Evolutionary conservation across 495 filamentous ascomycete genomes (phyloP).

Genomic region (Umbilicaria muhlenbergii): DNA sequence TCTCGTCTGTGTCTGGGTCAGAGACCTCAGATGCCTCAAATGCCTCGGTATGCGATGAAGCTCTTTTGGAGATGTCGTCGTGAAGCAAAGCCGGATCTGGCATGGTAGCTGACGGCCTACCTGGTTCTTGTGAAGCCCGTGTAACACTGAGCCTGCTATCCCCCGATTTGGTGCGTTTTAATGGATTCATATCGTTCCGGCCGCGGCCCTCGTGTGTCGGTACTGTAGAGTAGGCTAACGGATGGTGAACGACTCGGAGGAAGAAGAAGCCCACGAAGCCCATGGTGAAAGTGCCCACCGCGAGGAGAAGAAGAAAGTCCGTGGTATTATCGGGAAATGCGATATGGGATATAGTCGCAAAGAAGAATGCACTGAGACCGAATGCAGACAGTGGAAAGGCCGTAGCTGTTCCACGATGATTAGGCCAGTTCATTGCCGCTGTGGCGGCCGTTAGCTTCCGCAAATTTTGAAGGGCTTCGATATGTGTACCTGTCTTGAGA

Average conservation of each 20-base stretch:
- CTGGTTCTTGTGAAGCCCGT: slow-evolving; percentile 40
- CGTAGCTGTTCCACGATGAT: slow-evolving; percentile 83
- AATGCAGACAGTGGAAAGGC: slow-evolving; percentile 86
- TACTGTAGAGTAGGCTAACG: slow-evolving; percentile 47
- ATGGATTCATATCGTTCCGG: slow-evolving; percentile 35
- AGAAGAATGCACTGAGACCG: slow-evolving; percentile 92
- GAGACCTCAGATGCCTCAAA: slow-evolving; percentile 17
- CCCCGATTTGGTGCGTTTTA: slow-evolving; percentile 47
- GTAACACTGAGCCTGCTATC: slow-evolving; percentile 28
- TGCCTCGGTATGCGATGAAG: slow-evolving; percentile 1
- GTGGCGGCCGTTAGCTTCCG: slow-evolving; percentile 1
- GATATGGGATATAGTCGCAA: slow-evolving; percentile 58
- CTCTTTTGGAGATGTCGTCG: not conserved
- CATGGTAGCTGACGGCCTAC: slow-evolving; percentile 37
- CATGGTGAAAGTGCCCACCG: slow-evolving; percentile 62
- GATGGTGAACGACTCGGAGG: slow-evolving; percentile 54
- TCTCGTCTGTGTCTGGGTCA: slow-evolving; percentile 47
- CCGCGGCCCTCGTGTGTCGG: slow-evolving; percentile 29
- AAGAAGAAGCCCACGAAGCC: slow-evolving; percentile 66
- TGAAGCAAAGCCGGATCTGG: too few species aligned
- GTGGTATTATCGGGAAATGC: slow-evolving; percentile 76
- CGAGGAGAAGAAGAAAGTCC: slow-evolving; percentile 63
- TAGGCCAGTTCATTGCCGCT: slow-evolving; percentile 86
- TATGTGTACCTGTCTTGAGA: slow-evolving; percentile 51
- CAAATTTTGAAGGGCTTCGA: not conserved